These are phyloP conservation scores for Pythium coloratum DNA, from an alignment of 352 stramenopile species.

Conservation along the genomic window DNA sequence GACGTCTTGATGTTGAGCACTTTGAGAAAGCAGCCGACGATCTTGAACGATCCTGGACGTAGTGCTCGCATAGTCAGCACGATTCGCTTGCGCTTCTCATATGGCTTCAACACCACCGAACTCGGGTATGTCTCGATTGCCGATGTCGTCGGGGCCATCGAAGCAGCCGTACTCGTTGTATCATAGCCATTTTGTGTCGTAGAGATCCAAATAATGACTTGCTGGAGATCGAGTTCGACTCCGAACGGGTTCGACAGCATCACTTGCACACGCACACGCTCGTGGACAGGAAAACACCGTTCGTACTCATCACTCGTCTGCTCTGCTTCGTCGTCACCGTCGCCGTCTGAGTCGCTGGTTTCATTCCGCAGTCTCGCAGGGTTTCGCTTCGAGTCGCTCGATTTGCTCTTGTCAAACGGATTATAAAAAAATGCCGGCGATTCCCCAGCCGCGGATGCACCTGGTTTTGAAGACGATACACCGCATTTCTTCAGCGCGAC, in stretches of 20 bases:
- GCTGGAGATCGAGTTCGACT: constrained; percentile 60
- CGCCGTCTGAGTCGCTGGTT: constrained; percentile 14
- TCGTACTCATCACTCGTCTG: constrained; percentile 28
- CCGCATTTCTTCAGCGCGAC: constrained; percentile 41
- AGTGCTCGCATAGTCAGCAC: constrained; percentile 50
- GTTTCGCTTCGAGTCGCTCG: neutral
- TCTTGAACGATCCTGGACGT: constrained; percentile 35
- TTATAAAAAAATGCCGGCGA: constrained; percentile 40
- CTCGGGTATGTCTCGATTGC: constrained; percentile 61
- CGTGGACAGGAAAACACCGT: constrained; percentile 48
- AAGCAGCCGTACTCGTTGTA: neutral
- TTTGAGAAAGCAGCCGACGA: constrained; percentile 66
- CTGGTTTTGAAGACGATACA: constrained; percentile 8
- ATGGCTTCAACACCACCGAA: constrained; percentile 45
- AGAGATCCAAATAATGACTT: constrained; percentile 55
- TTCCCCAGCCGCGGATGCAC: neutral
- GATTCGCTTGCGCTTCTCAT: constrained; percentile 54
- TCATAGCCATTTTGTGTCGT: neutral
- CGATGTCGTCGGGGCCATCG: neutral
- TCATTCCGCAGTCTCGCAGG: constrained; percentile 12
- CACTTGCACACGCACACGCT: constrained; percentile 60
- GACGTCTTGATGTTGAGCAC: constrained; percentile 63
- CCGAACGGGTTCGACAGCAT: constrained; percentile 67
- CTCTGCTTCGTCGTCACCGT: constrained; percentile 19
- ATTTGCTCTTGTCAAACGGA: constrained; percentile 31